Base-by-base conservation (phyloP, 805 yeast genomes). In the Metschnikowia lunata region DNA sequence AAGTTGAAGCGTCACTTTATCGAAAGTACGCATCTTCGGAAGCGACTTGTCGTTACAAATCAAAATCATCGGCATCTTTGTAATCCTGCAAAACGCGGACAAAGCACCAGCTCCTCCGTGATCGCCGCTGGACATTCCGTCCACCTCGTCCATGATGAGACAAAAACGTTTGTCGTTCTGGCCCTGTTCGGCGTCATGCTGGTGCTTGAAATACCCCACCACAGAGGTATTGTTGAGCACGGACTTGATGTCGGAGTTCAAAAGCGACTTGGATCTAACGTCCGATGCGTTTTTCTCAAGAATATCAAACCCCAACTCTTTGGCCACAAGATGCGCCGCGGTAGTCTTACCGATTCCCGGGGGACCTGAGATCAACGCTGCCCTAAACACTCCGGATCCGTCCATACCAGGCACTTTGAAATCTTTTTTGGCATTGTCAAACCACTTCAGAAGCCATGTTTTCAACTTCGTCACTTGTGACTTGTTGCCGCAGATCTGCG, bases 41-140 rank as follows among this genome's bases (percentile, higher is more conserved):
- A 88, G 72, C 13, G 88, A 78, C 54, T 86, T 83, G 61, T 93
- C 99, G 66, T 93, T 93, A 69, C 98, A 91, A 49, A 93, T 90
- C 42, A 91, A 73, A 47, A 93, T 89, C 69, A 93, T 77, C 12
- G 99, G 99, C 55, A 91, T 87, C 36, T 81, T 76, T 0, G 98
- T 89, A 40, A 81, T 83, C 35, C 84, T 76, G 60, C 97, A 90
- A 55, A 88, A 84, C 34, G 84, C 82, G 0, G 97, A 88, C 64
- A 93, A 74, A 48, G 89, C 95, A 23, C 97, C 97, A 26, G 93
- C 96, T 50, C 99, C 99, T 49, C 99, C 99, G 56, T 93, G 83
- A 65, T 93, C 99, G 51, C 99, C 99, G 59, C 95, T 89, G 34
- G 96, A 88, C 98, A 93, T 93, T 55, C 99, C 99, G 63, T 93